These are phyloP conservation scores for Triticum timopheevii DNA, from an alignment of 176 grass and related monocot species.

Conservation along the genomic window DNA sequence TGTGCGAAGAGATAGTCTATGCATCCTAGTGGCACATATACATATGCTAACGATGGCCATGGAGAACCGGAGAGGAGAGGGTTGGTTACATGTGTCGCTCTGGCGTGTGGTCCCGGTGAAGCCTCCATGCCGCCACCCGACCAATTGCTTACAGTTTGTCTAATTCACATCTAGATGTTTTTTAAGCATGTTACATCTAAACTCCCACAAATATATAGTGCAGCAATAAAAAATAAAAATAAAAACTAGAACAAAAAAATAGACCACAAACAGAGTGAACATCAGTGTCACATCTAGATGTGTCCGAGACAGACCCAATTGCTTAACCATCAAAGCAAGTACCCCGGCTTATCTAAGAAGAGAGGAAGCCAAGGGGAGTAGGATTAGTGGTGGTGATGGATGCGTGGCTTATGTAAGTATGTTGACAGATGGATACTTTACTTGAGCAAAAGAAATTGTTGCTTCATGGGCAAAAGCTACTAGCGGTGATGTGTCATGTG, in stretches of 20 bases:
- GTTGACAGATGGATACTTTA: not conserved
- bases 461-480: constrained; percentile 14
- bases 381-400: too few species aligned
- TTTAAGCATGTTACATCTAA: too few species aligned
- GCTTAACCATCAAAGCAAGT: not conserved
- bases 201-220: too few species aligned
- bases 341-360: not conserved
- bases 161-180: too few species aligned
- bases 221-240: too few species aligned
- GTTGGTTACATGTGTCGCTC: not conserved
- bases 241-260: too few species aligned
- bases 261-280: too few species aligned
- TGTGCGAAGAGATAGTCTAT: not conserved
- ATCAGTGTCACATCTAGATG: too few species aligned
- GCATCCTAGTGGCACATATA: not conserved
- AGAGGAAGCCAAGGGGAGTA: not conserved
- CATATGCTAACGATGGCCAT: not conserved
- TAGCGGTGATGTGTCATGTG: constrained; percentile 12
- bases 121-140: not conserved
- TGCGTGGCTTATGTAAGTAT: not conserved
- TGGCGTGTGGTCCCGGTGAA: constrained; percentile 1
- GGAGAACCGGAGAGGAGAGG: not conserved
- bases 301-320: too few species aligned
- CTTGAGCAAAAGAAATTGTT: not conserved
- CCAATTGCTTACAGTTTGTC: not conserved